phyloP scores from a whole-genome alignment of 2,329 filamentous ascomycete genomes.

The Fusarium sp. region DNA sequence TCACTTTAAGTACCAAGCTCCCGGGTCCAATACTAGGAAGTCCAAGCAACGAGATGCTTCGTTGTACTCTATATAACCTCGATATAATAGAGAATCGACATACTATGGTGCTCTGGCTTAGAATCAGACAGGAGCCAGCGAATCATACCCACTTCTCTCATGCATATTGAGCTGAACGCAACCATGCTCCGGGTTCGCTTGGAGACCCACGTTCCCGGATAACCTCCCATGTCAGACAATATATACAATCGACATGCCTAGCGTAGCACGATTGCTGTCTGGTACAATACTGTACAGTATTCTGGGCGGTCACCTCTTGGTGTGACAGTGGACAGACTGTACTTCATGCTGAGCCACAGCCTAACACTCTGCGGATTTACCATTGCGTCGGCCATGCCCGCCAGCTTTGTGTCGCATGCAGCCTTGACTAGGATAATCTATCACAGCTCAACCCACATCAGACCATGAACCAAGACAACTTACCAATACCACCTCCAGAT shows the following conservation, averaged over 20 bases:
- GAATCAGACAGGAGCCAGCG: background rate
- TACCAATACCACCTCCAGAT: background rate
- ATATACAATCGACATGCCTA: conserved; percentile 8
- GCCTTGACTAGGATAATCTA: conserved; percentile 42
- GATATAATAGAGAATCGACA: background rate
- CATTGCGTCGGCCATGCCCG: conserved; percentile 32
- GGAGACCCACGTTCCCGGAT: conserved; percentile 30
- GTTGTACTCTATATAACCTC: background rate
- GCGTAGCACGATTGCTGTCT: background rate
- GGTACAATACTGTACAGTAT: conserved; percentile 18
- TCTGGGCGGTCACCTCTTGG: conserved; percentile 21
- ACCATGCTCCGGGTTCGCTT: conserved; percentile 8
- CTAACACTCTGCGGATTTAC: conserved; percentile 30
- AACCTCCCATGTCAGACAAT: conserved; percentile 27
- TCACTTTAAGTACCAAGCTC: conserved; percentile 43
- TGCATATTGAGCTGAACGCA: conserved; percentile 23
- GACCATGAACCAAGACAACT: conserved; percentile 37
- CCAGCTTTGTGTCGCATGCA: conserved; percentile 40
- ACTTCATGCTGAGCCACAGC: conserved; percentile 40
- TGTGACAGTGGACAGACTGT: conserved; percentile 31
- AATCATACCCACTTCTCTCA: background rate
- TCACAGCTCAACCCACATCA: conserved; percentile 40
- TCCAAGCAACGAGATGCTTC: background rate
- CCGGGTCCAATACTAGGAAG: conserved; percentile 27
- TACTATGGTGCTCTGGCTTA: background rate